Conservation (phyloP, 495 filamentous ascomycete genomes). For the Bacidia rubella region DNA sequence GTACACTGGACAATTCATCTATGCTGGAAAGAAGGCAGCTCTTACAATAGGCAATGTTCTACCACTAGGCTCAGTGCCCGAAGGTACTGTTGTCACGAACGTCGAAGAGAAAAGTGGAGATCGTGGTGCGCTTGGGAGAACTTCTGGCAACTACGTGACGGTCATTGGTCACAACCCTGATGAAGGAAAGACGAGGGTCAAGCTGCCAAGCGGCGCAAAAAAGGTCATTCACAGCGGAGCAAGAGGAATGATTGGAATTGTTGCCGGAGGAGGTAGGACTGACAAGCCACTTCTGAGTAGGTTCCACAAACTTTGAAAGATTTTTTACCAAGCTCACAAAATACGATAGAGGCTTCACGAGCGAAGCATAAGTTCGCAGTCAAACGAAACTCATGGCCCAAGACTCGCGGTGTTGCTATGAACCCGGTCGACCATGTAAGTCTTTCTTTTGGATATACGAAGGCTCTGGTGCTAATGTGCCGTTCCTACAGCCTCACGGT, state of each 20-base stretch:
- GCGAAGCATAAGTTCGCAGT: constrained; percentile 99
- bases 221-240: constrained; percentile 87
- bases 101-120: constrained; percentile 98
- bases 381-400: constrained; percentile 99
- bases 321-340: not conserved
- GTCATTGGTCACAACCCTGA: constrained; percentile 98
- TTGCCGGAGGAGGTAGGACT: constrained; percentile 96
- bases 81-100: constrained; percentile 97
- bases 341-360: constrained; percentile 69
- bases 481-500: constrained; percentile 69
- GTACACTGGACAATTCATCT: constrained; percentile 99
- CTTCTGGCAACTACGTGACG: constrained; percentile 98
- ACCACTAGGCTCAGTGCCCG: constrained; percentile 80
- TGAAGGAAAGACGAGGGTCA: constrained; percentile 97
- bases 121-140: constrained; percentile 87
- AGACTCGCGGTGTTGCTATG: constrained; percentile 99
- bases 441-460: not conserved
- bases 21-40: constrained; percentile 94
- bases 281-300: constrained; percentile 94
- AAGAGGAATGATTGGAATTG: constrained; percentile 98
- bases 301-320: constrained; percentile 12
- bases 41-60: constrained; percentile 96
- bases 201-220: constrained; percentile 97
- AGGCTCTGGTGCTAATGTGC: constrained; percentile 21
- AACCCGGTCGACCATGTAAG: constrained; percentile 97